Evolutionary conservation across 1,284 basidiomycete genomes (phyloP).

Genomic region (Papiliotrema nemorosa): DNA sequence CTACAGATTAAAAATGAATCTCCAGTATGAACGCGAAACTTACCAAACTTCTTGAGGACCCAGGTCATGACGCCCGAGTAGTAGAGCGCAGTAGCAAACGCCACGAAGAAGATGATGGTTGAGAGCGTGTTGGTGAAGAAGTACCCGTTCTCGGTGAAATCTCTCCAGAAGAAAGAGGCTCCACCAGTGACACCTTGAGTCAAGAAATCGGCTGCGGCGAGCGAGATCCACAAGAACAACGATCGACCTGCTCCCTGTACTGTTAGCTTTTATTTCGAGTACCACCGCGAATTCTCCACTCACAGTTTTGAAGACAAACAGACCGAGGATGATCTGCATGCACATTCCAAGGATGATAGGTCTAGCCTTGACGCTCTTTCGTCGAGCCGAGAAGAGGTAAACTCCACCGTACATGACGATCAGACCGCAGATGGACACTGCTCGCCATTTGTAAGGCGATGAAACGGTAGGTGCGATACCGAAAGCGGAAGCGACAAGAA

Average conservation of each 20-base stretch:
- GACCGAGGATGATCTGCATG: too few relatives aligned
- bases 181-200: slow-evolving; percentile 3
- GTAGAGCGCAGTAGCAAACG: slow-evolving; percentile 16
- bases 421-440: background rate
- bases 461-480: background rate
- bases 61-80: slow-evolving; percentile 10
- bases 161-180: slow-evolving; percentile 44
- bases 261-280: too few relatives aligned
- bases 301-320: too few relatives aligned
- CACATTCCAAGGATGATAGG: too few relatives aligned
- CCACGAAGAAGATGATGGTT: slow-evolving; percentile 21
- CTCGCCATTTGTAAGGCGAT: background rate
- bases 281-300: too few relatives aligned
- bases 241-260: too few relatives aligned
- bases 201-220: too few relatives aligned
- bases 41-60: too few relatives aligned
- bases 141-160: slow-evolving; percentile 36
- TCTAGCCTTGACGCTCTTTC: too few relatives aligned
- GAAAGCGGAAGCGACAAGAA: background rate
- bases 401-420: background rate
- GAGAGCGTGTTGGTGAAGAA: slow-evolving; percentile 16
- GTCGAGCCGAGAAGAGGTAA: background rate
- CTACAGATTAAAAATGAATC: slow-evolving; percentile 63
- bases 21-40: background rate
- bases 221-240: too few relatives aligned